A percentile compares a stretch with the other conserved stretches of the same genome.
These are phyloP conservation scores for Babesia divergens DNA, from an alignment of 169 alveolate species.

Conservation along the genomic window DNA sequence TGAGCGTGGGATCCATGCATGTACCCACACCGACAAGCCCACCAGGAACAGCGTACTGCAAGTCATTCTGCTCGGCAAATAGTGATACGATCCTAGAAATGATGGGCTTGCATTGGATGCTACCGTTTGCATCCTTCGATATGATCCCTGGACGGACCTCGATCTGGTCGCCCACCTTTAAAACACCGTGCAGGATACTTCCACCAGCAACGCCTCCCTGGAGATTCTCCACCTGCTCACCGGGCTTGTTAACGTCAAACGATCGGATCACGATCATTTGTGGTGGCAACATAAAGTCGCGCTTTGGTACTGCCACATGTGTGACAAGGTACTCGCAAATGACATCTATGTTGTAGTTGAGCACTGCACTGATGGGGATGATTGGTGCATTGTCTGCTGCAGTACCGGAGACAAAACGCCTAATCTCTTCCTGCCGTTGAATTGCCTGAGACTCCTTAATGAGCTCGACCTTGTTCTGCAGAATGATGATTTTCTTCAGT, in stretches of 20 bases:
- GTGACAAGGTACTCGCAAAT: constrained; percentile 91
- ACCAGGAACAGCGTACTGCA: constrained; percentile 98
- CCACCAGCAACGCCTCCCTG: constrained; percentile 99
- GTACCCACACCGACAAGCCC: constrained; percentile 96
- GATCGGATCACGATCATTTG: constrained; percentile 96
- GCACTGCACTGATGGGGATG: constrained; percentile 94
- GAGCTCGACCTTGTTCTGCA: constrained; percentile 97
- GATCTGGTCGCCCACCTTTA: constrained; percentile 94
- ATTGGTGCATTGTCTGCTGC: constrained; percentile 97
- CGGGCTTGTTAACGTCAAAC: constrained; percentile 99
- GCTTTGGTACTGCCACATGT: constrained; percentile 94
- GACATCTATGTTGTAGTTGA: constrained; percentile 95
- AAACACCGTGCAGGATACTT: constrained; percentile 93
- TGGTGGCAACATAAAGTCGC: constrained; percentile 97
- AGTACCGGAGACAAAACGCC: constrained; percentile 87
- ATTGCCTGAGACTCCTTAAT: constrained; percentile 93
- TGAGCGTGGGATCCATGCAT: constrained; percentile 95
- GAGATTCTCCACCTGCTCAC: constrained; percentile 93
- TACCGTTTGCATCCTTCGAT: constrained; percentile 86
- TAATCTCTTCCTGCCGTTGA: constrained; percentile 92
- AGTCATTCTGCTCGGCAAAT: constrained; percentile 95
- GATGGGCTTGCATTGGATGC: constrained; percentile 87
- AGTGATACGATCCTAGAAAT: constrained; percentile 86
- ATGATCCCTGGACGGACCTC: constrained; percentile 97
- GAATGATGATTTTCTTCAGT: constrained; percentile 93